These are phyloP conservation scores for Vitis rupestris DNA, from an alignment of 164 flowering plant genomes.

Conservation along the genomic window DNA sequence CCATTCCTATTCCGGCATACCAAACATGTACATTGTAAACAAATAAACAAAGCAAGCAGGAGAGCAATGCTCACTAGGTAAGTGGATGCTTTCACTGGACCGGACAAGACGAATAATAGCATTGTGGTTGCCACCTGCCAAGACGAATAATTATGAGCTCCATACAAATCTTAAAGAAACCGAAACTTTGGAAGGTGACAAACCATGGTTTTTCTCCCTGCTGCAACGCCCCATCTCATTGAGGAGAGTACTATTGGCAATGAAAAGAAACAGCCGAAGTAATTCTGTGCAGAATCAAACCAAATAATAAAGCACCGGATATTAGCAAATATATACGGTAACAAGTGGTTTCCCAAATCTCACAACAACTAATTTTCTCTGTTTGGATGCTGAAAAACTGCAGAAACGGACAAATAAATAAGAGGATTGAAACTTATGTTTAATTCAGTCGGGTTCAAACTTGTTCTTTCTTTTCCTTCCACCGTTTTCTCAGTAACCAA, in stretches of 20 bases:
- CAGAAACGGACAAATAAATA: no score
- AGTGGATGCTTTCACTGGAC: conserved; percentile 82
- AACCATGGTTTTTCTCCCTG: conserved; percentile 94
- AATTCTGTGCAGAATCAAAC: conserved; percentile 51
- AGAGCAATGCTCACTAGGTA: conserved; percentile 53
- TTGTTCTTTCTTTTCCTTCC: no score
- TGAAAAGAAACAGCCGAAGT: conserved; percentile 89
- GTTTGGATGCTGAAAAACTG: no score
- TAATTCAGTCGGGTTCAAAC: no score
- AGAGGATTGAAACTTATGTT: no score
- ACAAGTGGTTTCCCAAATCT: background rate
- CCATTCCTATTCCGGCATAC: no score
- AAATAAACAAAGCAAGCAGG: background rate
- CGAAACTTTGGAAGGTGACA: conserved; percentile 5
- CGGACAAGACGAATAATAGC: conserved; percentile 75
- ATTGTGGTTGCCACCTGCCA: conserved; percentile 82
- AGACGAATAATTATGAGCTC: background rate
- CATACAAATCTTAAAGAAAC: background rate
- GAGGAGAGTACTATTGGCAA: conserved; percentile 89
- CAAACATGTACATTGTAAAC: background rate
- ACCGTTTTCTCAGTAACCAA: no score
- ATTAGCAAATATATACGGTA: no score
- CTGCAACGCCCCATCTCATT: conserved; percentile 86
- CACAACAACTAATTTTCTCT: background rate
- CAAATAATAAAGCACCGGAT: background rate